A percentile compares a stretch with the other conserved stretches of the same genome.
Evolutionary conservation across 108 stramenopile species (phyloP).

Genomic region (Craspedostauros australis): DNA sequence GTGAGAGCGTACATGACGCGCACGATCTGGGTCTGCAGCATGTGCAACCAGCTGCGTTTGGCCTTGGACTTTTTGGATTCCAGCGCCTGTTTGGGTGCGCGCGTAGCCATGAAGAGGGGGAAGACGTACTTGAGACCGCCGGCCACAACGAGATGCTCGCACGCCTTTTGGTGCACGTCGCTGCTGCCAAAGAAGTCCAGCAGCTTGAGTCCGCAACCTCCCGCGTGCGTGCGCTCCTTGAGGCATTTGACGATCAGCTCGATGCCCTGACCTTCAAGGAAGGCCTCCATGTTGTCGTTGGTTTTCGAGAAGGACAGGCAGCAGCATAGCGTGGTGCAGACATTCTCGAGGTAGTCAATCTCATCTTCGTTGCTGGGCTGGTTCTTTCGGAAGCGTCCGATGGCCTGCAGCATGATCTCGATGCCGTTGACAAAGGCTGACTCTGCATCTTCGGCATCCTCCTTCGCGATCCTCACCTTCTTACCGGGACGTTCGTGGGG

Average conservation of each 20-base stretch:
- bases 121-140: constrained; percentile 67
- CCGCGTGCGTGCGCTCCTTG: constrained; percentile 66
- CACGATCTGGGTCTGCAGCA: constrained; percentile 43
- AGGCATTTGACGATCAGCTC: constrained; percentile 70
- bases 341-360: constrained; percentile 68
- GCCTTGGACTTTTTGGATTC: constrained; percentile 33
- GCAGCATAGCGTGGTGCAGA: constrained; percentile 36
- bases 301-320: constrained; percentile 40
- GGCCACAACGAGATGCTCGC: constrained; percentile 52
- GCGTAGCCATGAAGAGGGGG: constrained; percentile 54
- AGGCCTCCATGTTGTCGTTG: constrained; percentile 52
- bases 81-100: constrained; percentile 53
- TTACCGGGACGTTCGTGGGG: constrained; percentile 23
- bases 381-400: constrained; percentile 51
- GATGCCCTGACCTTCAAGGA: constrained; percentile 63
- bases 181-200: constrained; percentile 49
- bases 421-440: constrained; percentile 44
- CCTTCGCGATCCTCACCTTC: constrained; percentile 8
- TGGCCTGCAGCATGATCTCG: constrained; percentile 50
- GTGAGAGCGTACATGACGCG: constrained; percentile 61
- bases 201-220: constrained; percentile 49
- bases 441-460: neutral
- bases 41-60: constrained; percentile 53
- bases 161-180: constrained; percentile 23
- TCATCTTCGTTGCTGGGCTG: constrained; percentile 62